Evolutionary conservation across 805 yeast genomes (phyloP).

Genomic region (Candida loeiensis): DNA sequence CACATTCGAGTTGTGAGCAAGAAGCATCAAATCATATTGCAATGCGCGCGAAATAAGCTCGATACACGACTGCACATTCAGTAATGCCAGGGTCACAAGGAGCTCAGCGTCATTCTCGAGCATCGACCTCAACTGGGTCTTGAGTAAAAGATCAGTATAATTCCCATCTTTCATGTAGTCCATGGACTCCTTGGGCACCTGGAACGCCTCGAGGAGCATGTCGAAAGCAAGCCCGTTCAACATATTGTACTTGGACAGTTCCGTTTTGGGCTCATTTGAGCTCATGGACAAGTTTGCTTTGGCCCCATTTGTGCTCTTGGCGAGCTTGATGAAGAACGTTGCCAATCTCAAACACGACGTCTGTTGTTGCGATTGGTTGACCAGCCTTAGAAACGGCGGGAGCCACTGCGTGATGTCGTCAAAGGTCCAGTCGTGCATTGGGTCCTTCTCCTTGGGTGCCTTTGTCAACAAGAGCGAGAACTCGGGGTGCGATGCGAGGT

Average conservation of each 20-base stretch:
- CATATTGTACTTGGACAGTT: not conserved
- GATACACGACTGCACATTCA: constrained; percentile 8
- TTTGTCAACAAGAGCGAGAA: constrained; percentile 24
- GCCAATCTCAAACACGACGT: constrained; percentile 53
- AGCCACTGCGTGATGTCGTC: constrained; percentile 56
- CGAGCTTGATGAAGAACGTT: constrained; percentile 38
- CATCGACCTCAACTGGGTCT: constrained; percentile 47
- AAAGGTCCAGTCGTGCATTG: constrained; percentile 3
- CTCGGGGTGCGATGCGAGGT: constrained; percentile 53
- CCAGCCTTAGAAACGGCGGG: constrained; percentile 38
- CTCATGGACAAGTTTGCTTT: too few species aligned
- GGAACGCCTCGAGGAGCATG: constrained; percentile 18
- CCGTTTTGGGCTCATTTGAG: too few species aligned
- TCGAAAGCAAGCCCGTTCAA: constrained; percentile 9
- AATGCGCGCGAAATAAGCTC: constrained; percentile 14
- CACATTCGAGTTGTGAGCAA: constrained; percentile 25
- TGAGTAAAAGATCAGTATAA: constrained; percentile 36
- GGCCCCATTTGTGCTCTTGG: constrained; percentile 1
- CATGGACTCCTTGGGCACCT: constrained; percentile 11
- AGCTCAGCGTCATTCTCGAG: constrained; percentile 42
- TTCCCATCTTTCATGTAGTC: constrained; percentile 21
- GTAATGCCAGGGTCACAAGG: constrained; percentile 22
- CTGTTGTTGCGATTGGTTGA: constrained; percentile 48
- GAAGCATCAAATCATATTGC: constrained; percentile 18
- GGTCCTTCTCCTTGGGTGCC: constrained; percentile 6